Percentiles rank a stretch among this genome's conserved stretches.
Evolutionary conservation across 768 basidiomycete genomes (phyloP).

Genomic region (Pleurotus giganteus): DNA sequence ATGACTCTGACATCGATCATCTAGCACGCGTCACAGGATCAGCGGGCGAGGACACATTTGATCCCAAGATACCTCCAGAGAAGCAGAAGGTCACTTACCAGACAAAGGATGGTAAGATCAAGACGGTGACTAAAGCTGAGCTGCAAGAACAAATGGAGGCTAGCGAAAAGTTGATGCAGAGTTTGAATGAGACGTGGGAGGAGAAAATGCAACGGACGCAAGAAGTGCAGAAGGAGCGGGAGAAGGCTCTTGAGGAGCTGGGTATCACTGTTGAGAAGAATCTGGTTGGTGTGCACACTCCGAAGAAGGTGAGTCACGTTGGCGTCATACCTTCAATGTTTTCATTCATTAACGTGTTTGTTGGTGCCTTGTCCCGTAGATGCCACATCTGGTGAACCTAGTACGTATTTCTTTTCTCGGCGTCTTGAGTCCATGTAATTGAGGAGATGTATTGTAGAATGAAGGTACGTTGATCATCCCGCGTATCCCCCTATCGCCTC

Average conservation of each 20-base stretch:
- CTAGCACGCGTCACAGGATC: constrained; percentile 74
- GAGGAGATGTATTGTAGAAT: constrained; percentile 42
- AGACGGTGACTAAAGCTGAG: constrained; percentile 96
- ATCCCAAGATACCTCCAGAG: constrained; percentile 87
- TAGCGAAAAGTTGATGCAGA: constrained; percentile 87
- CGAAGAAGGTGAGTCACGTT: constrained; percentile 73
- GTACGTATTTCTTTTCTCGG: constrained; percentile 44
- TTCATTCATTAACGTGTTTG: constrained; percentile 13
- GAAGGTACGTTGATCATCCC: constrained; percentile 52
- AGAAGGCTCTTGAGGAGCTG: constrained; percentile 95
- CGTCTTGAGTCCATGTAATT: constrained; percentile 13
- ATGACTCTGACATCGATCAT: constrained; percentile 7
- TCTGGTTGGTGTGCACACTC: constrained; percentile 94
- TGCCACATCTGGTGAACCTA: constrained; percentile 92
- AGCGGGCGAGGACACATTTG: constrained; percentile 71
- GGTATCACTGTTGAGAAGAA: constrained; percentile 98
- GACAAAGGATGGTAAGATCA: constrained; percentile 89
- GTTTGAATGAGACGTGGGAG: constrained; percentile 88
- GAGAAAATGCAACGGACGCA: constrained; percentile 89
- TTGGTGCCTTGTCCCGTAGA: constrained; percentile 49
- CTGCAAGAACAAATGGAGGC: constrained; percentile 95
- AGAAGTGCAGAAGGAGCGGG: constrained; percentile 94
- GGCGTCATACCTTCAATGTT: constrained; percentile 12
- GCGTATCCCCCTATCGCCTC: constrained; percentile 14
- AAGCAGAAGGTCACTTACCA: constrained; percentile 94